Conservation (phyloP, 1,284 basidiomycete species). For the Irpex sp. region DNA sequence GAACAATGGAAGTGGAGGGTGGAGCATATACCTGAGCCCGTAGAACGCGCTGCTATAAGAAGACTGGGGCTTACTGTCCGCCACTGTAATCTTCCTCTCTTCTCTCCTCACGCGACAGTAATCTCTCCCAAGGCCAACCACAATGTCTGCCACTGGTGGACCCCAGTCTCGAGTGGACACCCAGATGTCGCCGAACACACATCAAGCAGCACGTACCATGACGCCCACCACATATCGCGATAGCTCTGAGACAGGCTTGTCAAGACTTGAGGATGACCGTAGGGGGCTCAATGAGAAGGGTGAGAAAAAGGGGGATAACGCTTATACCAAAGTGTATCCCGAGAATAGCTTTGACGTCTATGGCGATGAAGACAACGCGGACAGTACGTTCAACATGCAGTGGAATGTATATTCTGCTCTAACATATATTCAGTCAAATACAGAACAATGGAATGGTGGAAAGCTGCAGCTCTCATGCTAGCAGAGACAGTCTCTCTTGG, state of each 20-base stretch:
- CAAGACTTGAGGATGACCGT: not conserved
- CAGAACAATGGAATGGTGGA: constrained; percentile 31
- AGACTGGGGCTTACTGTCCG: not conserved
- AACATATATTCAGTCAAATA: constrained; percentile 26
- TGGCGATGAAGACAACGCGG: constrained; percentile 12
- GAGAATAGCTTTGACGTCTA: constrained; percentile 13
- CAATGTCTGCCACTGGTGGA: not conserved
- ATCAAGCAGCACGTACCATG: not conserved
- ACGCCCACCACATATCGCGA: not conserved
- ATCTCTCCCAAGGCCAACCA: no score
- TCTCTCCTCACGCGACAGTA: not conserved
- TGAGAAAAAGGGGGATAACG: not conserved
- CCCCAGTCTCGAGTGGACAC: not conserved
- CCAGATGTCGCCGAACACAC: not conserved
- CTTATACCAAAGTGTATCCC: not conserved
- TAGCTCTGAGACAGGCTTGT: not conserved
- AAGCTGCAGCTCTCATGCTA: constrained; percentile 29
- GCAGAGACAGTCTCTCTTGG: constrained; percentile 29
- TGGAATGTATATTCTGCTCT: no score
- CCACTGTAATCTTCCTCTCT: not conserved
- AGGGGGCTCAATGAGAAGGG: not conserved
- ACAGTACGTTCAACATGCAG: no score
- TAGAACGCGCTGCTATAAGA: not conserved
- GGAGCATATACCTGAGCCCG: not conserved
- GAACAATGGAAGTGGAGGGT: not conserved